These are phyloP conservation scores for Trichoderma koningiopsis DNA, from an alignment of 2,329 filamentous ascomycete genomes.

Conservation along the genomic window DNA sequence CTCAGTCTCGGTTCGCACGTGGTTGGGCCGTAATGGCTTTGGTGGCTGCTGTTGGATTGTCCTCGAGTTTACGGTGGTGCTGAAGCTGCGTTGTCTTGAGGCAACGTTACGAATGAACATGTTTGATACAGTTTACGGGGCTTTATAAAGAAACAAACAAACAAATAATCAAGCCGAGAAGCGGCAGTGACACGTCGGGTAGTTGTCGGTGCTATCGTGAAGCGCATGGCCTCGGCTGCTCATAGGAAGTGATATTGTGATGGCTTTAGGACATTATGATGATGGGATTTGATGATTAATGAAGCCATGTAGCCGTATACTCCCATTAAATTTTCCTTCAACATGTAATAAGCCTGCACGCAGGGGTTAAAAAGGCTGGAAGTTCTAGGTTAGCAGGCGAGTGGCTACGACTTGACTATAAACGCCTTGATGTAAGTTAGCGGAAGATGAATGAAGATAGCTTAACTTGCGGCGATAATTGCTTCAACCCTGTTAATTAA, in stretches of 20 bases:
- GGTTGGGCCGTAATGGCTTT: background rate
- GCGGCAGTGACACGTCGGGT: background rate
- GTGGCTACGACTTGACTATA: background rate
- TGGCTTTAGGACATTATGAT: background rate
- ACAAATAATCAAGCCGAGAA: background rate
- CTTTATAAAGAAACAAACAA: background rate
- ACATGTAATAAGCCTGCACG: background rate
- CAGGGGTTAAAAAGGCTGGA: background rate
- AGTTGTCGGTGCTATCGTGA: background rate
- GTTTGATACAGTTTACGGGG: background rate
- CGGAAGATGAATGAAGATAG: background rate
- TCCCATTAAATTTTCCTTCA: background rate
- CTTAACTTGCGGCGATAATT: background rate
- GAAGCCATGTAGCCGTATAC: background rate
- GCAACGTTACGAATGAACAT: background rate
- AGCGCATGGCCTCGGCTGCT: background rate
- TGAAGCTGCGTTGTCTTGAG: background rate
- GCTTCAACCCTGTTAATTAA: background rate
- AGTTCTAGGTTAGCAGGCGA: background rate
- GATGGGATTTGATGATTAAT: background rate
- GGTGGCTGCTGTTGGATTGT: background rate
- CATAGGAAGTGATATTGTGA: background rate
- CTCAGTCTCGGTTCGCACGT: background rate
- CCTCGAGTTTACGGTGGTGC: background rate
- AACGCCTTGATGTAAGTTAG: background rate